Conservation (phyloP, 768 basidiomycete genomes). For the Tricholoma sp. region DNA sequence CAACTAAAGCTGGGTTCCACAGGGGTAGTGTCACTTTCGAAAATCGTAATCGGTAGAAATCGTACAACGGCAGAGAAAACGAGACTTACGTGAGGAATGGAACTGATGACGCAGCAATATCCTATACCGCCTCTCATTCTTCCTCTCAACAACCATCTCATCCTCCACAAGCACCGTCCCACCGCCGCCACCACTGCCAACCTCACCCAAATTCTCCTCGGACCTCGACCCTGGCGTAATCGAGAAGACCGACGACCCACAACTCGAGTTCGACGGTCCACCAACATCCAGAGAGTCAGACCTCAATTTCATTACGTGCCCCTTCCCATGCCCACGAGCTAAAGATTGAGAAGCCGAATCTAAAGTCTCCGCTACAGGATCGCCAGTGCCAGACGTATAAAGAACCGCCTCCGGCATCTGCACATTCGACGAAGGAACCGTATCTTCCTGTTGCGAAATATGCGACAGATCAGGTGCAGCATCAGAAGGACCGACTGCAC, state of each 20-base stretch:
- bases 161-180: conserved; percentile 28
- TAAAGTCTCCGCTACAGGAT: background rate
- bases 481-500: conserved; percentile 9
- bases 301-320: too few relatives aligned
- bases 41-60: background rate
- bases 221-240: conserved; percentile 22
- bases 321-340: background rate
- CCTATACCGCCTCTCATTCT: conserved; percentile 65
- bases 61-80: background rate
- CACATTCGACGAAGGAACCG: conserved; percentile 24
- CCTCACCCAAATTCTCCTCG: conserved; percentile 17
- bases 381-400: conserved; percentile 24
- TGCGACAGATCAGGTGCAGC: conserved; percentile 10
- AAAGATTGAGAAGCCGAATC: background rate
- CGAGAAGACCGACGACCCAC: conserved; percentile 27
- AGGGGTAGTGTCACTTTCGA: conserved; percentile 57
- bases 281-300: conserved; percentile 7
- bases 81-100: conserved; percentile 56
- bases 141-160: conserved; percentile 33
- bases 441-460: conserved; percentile 28
- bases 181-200: conserved; percentile 7
- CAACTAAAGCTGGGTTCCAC: conserved; percentile 61
- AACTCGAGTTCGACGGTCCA: conserved; percentile 16
- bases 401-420: conserved; percentile 35
- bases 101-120: conserved; percentile 62